Percentiles rank a stretch among this genome's conserved stretches.
These are phyloP conservation scores for Casaregolazyma suthepensis DNA, from an alignment of 1,139 yeast genomes.

Conservation along the genomic window DNA sequence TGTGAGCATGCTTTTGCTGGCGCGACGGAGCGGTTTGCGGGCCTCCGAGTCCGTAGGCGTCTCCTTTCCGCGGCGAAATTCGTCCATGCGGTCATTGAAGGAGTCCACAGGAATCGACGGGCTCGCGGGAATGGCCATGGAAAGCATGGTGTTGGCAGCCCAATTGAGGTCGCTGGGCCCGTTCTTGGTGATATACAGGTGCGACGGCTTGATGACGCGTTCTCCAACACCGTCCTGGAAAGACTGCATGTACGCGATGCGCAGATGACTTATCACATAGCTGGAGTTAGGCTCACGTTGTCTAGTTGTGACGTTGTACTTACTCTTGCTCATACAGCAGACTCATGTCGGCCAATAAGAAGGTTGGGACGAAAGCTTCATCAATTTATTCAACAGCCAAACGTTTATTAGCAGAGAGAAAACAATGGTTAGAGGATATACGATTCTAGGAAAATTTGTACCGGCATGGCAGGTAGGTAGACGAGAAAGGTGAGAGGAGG, in stretches of 20 bases:
- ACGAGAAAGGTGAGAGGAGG: not conserved
- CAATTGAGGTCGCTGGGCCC: slow-evolving; percentile 24
- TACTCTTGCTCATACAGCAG: slow-evolving; percentile 28
- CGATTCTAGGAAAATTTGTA: slow-evolving; percentile 6
- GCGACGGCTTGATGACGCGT: slow-evolving; percentile 28
- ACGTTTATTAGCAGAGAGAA: slow-evolving; percentile 51
- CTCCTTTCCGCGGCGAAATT: slow-evolving; percentile 8
- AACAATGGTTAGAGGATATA: slow-evolving; percentile 7
- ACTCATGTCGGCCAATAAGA: slow-evolving; percentile 20
- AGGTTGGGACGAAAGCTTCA: not conserved
- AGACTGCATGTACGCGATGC: slow-evolving; percentile 31
- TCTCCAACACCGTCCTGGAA: slow-evolving; percentile 32
- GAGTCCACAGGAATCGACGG: slow-evolving; percentile 26
- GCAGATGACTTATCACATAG: slow-evolving; percentile 29
- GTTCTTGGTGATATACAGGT: slow-evolving; percentile 26
- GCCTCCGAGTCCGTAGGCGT: not conserved
- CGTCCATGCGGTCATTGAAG: slow-evolving; percentile 9
- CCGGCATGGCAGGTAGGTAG: slow-evolving; percentile 9
- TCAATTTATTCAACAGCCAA: slow-evolving; percentile 62
- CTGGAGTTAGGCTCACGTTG: slow-evolving; percentile 8
- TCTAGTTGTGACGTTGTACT: slow-evolving; percentile 7
- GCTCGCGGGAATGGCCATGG: slow-evolving; percentile 25
- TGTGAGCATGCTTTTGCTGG: not conserved
- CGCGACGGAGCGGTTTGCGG: not conserved
- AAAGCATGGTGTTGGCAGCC: slow-evolving; percentile 26